Base-by-base conservation (phyloP, 352 stramenopile species). In the Phytophthora multivora region DNA sequence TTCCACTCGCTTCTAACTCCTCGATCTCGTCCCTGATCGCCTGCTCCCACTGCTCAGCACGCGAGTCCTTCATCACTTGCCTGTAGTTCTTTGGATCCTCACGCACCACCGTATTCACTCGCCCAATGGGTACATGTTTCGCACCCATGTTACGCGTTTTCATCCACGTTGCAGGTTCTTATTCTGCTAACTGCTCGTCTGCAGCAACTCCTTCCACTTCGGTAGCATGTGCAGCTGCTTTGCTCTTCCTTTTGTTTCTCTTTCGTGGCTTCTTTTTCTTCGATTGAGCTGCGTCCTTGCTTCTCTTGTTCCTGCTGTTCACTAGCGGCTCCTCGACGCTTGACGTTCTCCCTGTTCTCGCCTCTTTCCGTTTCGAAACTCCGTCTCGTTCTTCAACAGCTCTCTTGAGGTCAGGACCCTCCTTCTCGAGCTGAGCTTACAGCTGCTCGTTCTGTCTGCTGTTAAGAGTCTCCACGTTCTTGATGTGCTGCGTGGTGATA, bases 391-490 rank as follows among this genome's bases (percentile, higher is more conserved):
- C 25, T 25, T 25, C 1, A 11, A 49, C 13, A 0, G 38, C 19
- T 0, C 19, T 4, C 1, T 25, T 6, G 11, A 58, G 12, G 2
- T 36, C 26, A 8, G 50, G 50, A 10, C 49, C 50, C 10, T 58
- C 50, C 2, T 8, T 13, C 9, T 33, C 15, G 9, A 58, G 26
- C 21, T 58, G 36, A 5, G 21, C 25, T n/a, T 41, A 21, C 13
- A 48, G 11, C 10, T 58, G 50, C 13, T 11, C 15, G 9, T 58
- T 58, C 5, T 26, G 16, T 6, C 21, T 16, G 10, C 1, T 31
- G 23, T 58, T 23, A 5, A 58, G 23, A 1, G 50, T 58, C 11
- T 48, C n/a, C 1, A 57, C 23, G 10, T 48, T 57, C 25, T 57
- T 15, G 4, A 57, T 13, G 36, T 57, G 49, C 7, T 48, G 36